Percentiles rank a stretch among this genome's conserved stretches.
Evolutionary conservation across 179 eudicot species (phyloP).

Genomic region (Vitellaria paradoxa): DNA sequence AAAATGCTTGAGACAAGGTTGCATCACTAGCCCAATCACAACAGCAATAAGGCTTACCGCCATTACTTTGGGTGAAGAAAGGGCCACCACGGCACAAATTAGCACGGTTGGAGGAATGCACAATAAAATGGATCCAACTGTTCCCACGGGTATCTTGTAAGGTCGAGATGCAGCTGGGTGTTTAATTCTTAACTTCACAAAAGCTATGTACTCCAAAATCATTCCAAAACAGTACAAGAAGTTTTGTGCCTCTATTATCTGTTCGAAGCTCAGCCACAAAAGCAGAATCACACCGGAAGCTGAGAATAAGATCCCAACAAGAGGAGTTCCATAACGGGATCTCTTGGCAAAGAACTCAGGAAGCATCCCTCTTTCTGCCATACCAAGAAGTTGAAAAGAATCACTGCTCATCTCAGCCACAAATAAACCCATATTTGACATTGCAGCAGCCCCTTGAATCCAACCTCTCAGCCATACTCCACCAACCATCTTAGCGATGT

Average conservation of each 20-base stretch:
- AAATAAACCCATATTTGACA: slow-evolving; percentile 31
- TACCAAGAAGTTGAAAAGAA: slow-evolving; percentile 28
- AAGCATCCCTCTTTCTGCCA: slow-evolving; percentile 30
- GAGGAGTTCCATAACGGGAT: slow-evolving; percentile 24
- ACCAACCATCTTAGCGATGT: slow-evolving; percentile 24
- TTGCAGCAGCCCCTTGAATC: slow-evolving; percentile 25
- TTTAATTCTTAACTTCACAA: slow-evolving; percentile 20
- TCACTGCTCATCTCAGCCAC: slow-evolving; percentile 29
- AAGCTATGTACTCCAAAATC: slow-evolving; percentile 26
- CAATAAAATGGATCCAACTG: slow-evolving; percentile 17
- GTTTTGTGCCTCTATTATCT: slow-evolving; percentile 26
- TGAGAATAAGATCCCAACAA: slow-evolving; percentile 24
- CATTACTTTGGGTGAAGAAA: slow-evolving; percentile 20
- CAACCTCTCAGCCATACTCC: slow-evolving; percentile 24
- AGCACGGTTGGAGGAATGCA: slow-evolving; percentile 27
- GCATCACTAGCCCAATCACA: slow-evolving; percentile 24
- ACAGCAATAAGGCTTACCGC: slow-evolving; percentile 16
- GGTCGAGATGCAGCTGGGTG: slow-evolving; percentile 22
- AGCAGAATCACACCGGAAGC: slow-evolving; percentile 29
- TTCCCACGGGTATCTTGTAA: slow-evolving; percentile 25
- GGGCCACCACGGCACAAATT: slow-evolving; percentile 20
- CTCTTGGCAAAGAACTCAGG: slow-evolving; percentile 22
- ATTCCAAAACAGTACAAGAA: slow-evolving; percentile 27
- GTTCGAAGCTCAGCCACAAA: slow-evolving; percentile 28
- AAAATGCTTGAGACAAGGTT: slow-evolving; percentile 21